Conservation (phyloP, 2,329 filamentous ascomycete genomes). For the Aspergillus sp. region DNA sequence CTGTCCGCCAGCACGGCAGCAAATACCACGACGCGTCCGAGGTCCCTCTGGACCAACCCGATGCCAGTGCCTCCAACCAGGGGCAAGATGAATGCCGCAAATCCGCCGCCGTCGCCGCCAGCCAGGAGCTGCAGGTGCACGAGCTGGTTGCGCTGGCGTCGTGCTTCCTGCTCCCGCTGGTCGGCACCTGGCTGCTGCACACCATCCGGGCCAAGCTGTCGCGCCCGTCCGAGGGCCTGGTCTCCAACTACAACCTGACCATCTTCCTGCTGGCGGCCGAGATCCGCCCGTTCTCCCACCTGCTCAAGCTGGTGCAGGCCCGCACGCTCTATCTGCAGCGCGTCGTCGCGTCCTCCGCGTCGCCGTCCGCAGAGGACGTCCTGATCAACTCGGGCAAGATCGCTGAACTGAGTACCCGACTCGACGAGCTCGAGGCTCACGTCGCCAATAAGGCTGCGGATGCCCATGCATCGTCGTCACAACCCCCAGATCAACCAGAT, state of each 20-base stretch:
- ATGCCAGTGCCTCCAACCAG: constrained; percentile 8
- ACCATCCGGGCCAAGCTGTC: constrained; percentile 71
- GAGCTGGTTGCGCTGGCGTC: constrained; percentile 65
- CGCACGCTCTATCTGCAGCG: constrained; percentile 75
- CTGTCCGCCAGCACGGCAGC: constrained; percentile 43
- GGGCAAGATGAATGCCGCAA: constrained; percentile 4
- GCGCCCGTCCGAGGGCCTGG: constrained; percentile 71
- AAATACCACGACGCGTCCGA: constrained; percentile 13
- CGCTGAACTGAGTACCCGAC: constrained; percentile 51
- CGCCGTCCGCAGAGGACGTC: constrained; percentile 24
- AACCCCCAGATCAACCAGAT: constrained; percentile 9
- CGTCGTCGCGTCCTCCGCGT: constrained; percentile 40
- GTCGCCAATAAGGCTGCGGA: constrained; percentile 31
- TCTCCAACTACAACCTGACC: constrained; percentile 86
- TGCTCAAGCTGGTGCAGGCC: constrained; percentile 69
- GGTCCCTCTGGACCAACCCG: constrained; percentile 16
- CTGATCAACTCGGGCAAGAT: constrained; percentile 28
- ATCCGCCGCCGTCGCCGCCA: constrained; percentile 33
- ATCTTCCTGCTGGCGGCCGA: constrained; percentile 85
- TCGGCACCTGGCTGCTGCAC: constrained; percentile 79
- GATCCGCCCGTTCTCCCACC: constrained; percentile 69
- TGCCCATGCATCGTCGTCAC: constrained; percentile 11
- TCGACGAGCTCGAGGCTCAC: constrained; percentile 61
- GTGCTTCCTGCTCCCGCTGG: constrained; percentile 68
- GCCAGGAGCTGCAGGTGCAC: constrained; percentile 59